A percentile compares a stretch with the other conserved stretches of the same genome.
These are phyloP conservation scores for Elsinoe fawcettii DNA, from an alignment of 2,329 filamentous ascomycete species.

Conservation along the genomic window DNA sequence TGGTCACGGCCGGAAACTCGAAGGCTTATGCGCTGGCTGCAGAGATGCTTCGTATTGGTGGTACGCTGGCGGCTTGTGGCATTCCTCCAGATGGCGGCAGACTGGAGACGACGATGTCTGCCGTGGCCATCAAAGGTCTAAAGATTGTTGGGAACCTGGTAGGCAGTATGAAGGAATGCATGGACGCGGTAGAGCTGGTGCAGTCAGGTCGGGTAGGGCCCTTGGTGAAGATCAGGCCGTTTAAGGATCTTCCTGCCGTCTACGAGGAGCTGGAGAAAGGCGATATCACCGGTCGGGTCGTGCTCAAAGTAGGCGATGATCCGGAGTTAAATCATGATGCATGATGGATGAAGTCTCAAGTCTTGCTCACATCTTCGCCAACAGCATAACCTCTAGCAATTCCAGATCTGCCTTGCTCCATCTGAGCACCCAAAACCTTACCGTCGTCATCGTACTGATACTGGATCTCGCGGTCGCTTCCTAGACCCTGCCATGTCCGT, in stretches of 20 bases:
- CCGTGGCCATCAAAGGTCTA: conserved; percentile 41
- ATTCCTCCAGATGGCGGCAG: conserved; percentile 35
- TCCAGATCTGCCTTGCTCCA: conserved; percentile 82
- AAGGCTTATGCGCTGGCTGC: conserved; percentile 37
- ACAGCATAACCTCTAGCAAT: conserved; percentile 83
- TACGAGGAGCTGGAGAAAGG: conserved; percentile 41
- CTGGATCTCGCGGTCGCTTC: conserved; percentile 66
- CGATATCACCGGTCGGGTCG: conserved; percentile 37
- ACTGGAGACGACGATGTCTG: conserved; percentile 36
- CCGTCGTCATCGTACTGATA: conserved; percentile 51
- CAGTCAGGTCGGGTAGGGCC: conserved; percentile 36
- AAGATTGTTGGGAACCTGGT: conserved; percentile 39
- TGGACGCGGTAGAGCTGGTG: conserved; percentile 40
- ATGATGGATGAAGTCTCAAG: conserved; percentile 11
- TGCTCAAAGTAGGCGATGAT: conserved; percentile 34
- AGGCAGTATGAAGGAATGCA: conserved; percentile 39
- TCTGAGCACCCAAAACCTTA: conserved; percentile 49
- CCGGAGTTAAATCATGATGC: too few species aligned
- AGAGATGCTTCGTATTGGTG: conserved; percentile 39
- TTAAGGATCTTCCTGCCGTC: conserved; percentile 35
- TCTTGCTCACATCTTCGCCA: conserved; percentile 43
- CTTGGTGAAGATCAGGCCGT: conserved; percentile 35
- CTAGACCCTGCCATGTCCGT: conserved; percentile 84
- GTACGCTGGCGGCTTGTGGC: conserved; percentile 38
- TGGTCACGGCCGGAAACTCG: conserved; percentile 37